Percentiles rank a stretch among this genome's conserved stretches.
Conservation (phyloP, 2,329 filamentous ascomycete genomes). For the Polytolypa hystricis region DNA sequence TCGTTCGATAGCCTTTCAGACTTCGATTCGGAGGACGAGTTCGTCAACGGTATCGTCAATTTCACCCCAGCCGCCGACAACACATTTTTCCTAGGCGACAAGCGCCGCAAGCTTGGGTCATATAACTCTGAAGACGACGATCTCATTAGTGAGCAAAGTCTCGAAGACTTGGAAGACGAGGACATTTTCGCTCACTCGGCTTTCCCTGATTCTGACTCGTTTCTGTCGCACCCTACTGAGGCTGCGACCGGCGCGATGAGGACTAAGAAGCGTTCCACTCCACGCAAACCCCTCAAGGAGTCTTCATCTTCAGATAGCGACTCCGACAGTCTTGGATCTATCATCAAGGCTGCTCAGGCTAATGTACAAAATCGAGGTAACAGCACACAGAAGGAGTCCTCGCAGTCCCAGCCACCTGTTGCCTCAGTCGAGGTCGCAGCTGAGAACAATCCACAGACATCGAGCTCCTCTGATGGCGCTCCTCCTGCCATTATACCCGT, state of each 20-base stretch:
- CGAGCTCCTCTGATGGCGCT: slow-evolving; percentile 32
- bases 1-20: slow-evolving; percentile 79
- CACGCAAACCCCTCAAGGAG: slow-evolving; percentile 28
- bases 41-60: slow-evolving; percentile 62
- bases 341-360: slow-evolving; percentile 20
- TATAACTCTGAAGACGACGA: slow-evolving; percentile 64
- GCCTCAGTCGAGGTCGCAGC: slow-evolving; percentile 35
- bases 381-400: slow-evolving; percentile 34
- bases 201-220: slow-evolving; percentile 51
- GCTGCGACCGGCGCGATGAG: slow-evolving; percentile 31
- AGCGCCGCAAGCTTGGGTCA: slow-evolving; percentile 61
- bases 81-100: slow-evolving; percentile 49
- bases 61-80: slow-evolving; percentile 49
- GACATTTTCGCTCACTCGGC: slow-evolving; percentile 50
- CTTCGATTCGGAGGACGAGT: slow-evolving; percentile 83
- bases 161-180: slow-evolving; percentile 63
- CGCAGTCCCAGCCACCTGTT: slow-evolving; percentile 25
- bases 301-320: slow-evolving; percentile 19
- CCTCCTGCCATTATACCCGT: slow-evolving; percentile 40
- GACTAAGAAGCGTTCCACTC: slow-evolving; percentile 36
- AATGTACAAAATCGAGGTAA: slow-evolving; percentile 20
- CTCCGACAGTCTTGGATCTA: slow-evolving; percentile 18
- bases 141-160: slow-evolving; percentile 64
- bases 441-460: slow-evolving; percentile 36
- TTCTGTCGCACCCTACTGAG: slow-evolving; percentile 42